Evolutionary conservation across 140 eudicot species (phyloP), one percentile per base, ranked within the genome.

Genomic region (Erigeron philadelphicus): DNA sequence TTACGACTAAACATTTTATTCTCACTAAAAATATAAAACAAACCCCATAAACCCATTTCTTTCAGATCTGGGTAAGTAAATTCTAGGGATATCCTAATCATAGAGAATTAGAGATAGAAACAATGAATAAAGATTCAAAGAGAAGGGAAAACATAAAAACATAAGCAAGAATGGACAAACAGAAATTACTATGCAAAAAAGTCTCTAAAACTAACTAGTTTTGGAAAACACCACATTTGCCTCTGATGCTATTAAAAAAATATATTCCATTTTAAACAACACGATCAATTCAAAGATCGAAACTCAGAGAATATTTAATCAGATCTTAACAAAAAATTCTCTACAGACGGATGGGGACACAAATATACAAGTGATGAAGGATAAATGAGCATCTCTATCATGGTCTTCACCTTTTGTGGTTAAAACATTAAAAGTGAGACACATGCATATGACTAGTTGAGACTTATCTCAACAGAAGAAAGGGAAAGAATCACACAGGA

Each of bases 221-320:
- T 45, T 64, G 21, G 64, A 55, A 70, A 76, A 71, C 65, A 10
- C 13, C 19, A 54, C 47, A 21, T 19, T 72, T 49, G 58, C 49
- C 73, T 42, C 4, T 23, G 56, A 19, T 46, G 48, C 52, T 62
- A 18, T 18, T 23, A 56, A 48, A 47, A 31, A 31, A 31, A 31
- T 21, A 19, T 66, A 78, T 72, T 78, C 82, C 69, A 65, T 21
- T 72, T 78, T 19, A 78, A 72, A 55, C 70, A 66, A 66, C 78
- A 73, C 43, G 61, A 78, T 78, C 78, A 72, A 49, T 78, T 78
- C 82, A 78, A 78, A 78, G 66, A 78, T 78, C 61, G 71, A 21
- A 66, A 78, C 74, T 48, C 78, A 66, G 78, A 78, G 82, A 78
- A 78, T 78, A 72, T 78, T 44, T 78, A 59, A 65, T 66, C 59